Evolutionary conservation across 495 filamentous ascomycete species (phyloP).

Genomic region (Neurospora cerealis): DNA sequence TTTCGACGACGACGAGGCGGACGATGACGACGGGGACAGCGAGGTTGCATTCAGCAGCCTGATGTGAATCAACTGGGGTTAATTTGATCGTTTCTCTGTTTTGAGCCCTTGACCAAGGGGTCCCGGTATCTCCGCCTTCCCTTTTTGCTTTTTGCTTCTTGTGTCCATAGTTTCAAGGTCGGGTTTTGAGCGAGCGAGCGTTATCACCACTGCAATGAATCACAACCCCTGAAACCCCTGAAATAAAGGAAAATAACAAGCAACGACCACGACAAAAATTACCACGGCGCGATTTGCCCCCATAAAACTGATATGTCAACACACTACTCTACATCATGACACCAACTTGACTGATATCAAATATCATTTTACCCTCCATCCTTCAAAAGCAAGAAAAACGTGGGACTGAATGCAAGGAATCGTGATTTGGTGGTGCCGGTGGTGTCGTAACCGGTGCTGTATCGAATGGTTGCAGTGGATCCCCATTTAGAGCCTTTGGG

Average conservation of each 20-base stretch:
- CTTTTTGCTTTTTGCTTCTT: neutral
- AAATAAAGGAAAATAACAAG: neutral
- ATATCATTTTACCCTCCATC: neutral
- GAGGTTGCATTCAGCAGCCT: neutral
- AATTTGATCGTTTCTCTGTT: neutral
- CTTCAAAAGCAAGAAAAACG: neutral
- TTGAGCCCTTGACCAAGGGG: neutral
- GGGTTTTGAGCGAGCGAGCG: neutral
- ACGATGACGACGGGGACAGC: neutral
- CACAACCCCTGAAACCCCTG: neutral
- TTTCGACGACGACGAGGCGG: neutral
- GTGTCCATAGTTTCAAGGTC: neutral
- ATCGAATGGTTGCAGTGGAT: neutral
- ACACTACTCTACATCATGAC: neutral
- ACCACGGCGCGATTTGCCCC: neutral
- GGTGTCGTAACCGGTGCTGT: neutral
- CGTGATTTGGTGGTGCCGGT: neutral
- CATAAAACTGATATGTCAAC: neutral
- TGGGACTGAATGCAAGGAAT: neutral
- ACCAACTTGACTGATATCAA: neutral
- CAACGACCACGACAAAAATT: neutral
- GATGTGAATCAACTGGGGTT: neutral
- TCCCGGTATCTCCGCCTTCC: neutral
- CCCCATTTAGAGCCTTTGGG: neutral
- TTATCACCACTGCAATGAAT: neutral